Base-by-base conservation (phyloP, 106 monocot species). In the Narthecium ossifragum region DNA sequence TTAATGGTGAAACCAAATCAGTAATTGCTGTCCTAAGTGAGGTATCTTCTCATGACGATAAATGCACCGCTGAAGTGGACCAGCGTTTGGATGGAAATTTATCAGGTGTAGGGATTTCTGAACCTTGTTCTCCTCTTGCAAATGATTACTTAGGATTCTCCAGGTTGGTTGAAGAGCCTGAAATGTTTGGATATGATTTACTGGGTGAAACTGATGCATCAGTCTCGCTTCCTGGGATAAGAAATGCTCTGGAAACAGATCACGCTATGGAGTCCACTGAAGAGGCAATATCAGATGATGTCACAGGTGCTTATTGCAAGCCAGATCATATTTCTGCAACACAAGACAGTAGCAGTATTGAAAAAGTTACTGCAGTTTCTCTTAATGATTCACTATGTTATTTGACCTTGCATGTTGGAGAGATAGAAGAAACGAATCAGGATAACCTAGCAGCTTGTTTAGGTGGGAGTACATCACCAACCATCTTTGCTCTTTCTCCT, bases 1-100 rank as follows among this genome's bases (percentile, higher is more conserved):
- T 3, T 29, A 59, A n/a, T 31, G 39, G 49, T 6, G 69, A 72
- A 56, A n/a, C 41, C 21, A 31, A 64, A 39, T 27, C 70, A 46
- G 32, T 51, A 41, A 55, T 21, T 68, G 17, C 31, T 23, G 49
- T 53, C 27, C 40, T 40, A 37, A 61, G 23, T 36, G 34, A 40
- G 39, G 15, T 63, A 8, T 38, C 39, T 36, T 32, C 58, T 54
- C 31, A 34, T 27, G 26, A 41, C 51, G 48, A 15, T 11, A 39
- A 29, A 27, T 24, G 24, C 17, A 21, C 1, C 11, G 13, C 14
- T 64, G 31, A 47, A 36, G 24, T 32, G 34, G 10, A 32, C 29
- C 20, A 57, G 15, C 31, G 23, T 58, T 61, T 62, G 61, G 39
- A 66, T 62, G 60, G 55, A 68, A 38, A 68, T 24, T 39, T 18